Conservation (phyloP, 192 early-diverging fungal genomes). For the Chytriomyces hyalinus region DNA sequence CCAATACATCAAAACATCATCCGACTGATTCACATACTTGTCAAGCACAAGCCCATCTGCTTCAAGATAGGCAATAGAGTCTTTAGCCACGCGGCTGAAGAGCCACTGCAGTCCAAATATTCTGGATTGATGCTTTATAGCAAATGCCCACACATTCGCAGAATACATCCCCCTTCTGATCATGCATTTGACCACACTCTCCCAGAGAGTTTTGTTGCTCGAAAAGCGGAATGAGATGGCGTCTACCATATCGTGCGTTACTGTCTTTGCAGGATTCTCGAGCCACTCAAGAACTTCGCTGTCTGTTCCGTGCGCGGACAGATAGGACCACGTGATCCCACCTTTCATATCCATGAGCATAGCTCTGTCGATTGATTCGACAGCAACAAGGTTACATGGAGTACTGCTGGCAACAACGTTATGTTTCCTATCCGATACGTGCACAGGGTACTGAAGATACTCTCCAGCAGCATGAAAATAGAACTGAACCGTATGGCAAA, state of each 20-base stretch:
- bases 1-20: slow-evolving; percentile 27
- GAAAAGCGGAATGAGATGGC: slow-evolving; percentile 1
- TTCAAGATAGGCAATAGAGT: slow-evolving; percentile 2
- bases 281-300: slow-evolving; percentile 25
- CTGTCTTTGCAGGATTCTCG: not conserved
- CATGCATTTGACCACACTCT: not conserved
- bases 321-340: slow-evolving; percentile 20
- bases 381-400: not conserved
- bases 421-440: slow-evolving; percentile 20
- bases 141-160: slow-evolving; percentile 18
- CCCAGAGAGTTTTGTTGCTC: slow-evolving; percentile 1
- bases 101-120: slow-evolving; percentile 13
- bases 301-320: slow-evolving; percentile 13
- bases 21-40: slow-evolving; percentile 1
- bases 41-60: slow-evolving; percentile 5
- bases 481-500: not conserved
- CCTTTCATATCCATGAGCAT: slow-evolving; percentile 28
- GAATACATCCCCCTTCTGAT: slow-evolving; percentile 4
- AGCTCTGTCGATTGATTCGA: slow-evolving; percentile 23
- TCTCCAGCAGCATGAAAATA: slow-evolving; percentile 18
- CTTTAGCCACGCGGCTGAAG: not conserved
- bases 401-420: slow-evolving; percentile 11
- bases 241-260: not conserved
- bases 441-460: slow-evolving; percentile 27
- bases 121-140: slow-evolving; percentile 2